phyloP scores from a whole-genome alignment of 768 basidiomycete genomes.

The Pisolithus microcarpus region DNA sequence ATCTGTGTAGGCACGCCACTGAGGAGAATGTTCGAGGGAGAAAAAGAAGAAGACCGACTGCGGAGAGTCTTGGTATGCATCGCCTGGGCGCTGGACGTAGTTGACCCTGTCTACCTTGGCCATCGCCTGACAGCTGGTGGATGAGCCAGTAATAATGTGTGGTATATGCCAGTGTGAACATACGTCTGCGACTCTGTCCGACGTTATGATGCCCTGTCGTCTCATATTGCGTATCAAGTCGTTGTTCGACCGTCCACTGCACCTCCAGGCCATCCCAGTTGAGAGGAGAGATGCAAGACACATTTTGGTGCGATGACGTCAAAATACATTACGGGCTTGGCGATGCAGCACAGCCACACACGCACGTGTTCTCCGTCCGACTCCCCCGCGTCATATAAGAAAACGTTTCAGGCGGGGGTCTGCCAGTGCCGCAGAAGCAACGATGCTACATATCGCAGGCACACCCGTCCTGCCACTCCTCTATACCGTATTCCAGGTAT shows the following conservation, averaged over 20 bases:
- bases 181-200: slow-evolving; percentile 51
- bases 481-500: slow-evolving; percentile 26
- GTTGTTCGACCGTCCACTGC: slow-evolving; percentile 58
- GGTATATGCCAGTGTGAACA: slow-evolving; percentile 11
- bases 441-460: background rate
- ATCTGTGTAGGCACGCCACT: slow-evolving; percentile 30
- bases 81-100: slow-evolving; percentile 43
- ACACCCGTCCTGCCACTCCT: slow-evolving; percentile 12
- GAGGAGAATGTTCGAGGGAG: background rate
- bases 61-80: slow-evolving; percentile 77
- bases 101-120: slow-evolving; percentile 58
- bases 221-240: slow-evolving; percentile 70
- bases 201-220: slow-evolving; percentile 45
- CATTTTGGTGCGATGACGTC: background rate
- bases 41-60: slow-evolving; percentile 41
- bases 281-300: background rate
- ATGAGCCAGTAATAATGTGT: background rate
- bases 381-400: no score
- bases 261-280: slow-evolving; percentile 74
- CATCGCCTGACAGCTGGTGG: slow-evolving; percentile 49
- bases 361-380: background rate
- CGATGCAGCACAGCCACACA: background rate
- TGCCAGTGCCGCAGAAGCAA: no score
- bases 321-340: background rate
- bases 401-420: no score